Evolutionary conservation across 352 stramenopile genomes (phyloP).

Genomic region (Phytophthora cryptogea): DNA sequence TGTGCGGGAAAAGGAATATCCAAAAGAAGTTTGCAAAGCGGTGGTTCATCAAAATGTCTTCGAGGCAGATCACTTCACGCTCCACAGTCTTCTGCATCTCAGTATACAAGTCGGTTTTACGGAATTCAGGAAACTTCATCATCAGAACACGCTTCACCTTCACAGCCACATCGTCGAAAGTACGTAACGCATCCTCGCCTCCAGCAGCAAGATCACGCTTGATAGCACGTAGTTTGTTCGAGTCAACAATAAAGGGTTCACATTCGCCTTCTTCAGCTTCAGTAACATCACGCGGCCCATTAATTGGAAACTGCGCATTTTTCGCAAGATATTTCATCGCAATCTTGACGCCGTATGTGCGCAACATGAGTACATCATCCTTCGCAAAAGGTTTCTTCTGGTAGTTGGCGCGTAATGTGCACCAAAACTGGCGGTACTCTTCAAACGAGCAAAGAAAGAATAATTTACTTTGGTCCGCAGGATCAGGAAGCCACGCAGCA

Average conservation of each 20-base stretch:
- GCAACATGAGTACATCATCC: constrained; percentile 82
- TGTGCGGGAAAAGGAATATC: constrained; percentile 89
- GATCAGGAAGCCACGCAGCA: constrained; percentile 59
- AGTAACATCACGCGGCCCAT: constrained; percentile 18
- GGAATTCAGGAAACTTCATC: constrained; percentile 78
- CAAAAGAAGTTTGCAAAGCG: constrained; percentile 89
- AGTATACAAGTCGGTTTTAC: constrained; percentile 76
- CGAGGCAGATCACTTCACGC: constrained; percentile 79
- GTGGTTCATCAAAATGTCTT: constrained; percentile 89
- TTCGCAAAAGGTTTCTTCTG: constrained; percentile 73
- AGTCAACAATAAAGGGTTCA: constrained; percentile 53
- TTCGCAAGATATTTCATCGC: constrained; percentile 85
- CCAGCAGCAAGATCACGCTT: constrained; percentile 79
- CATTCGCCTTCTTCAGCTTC: constrained; percentile 23
- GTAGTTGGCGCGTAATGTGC: constrained; percentile 69
- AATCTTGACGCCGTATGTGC: constrained; percentile 88
- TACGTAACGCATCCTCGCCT: constrained; percentile 79
- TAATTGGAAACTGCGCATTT: constrained; percentile 83
- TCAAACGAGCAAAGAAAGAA: constrained; percentile 83
- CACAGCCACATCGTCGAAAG: constrained; percentile 77
- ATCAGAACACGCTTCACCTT: constrained; percentile 84
- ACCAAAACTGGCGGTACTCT: constrained; percentile 78
- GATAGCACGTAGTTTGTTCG: constrained; percentile 66
- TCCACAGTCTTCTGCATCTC: constrained; percentile 84
- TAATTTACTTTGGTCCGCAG: constrained; percentile 73